Base-by-base conservation (phyloP, 495 filamentous ascomycete species). In the Darksidea phi region DNA sequence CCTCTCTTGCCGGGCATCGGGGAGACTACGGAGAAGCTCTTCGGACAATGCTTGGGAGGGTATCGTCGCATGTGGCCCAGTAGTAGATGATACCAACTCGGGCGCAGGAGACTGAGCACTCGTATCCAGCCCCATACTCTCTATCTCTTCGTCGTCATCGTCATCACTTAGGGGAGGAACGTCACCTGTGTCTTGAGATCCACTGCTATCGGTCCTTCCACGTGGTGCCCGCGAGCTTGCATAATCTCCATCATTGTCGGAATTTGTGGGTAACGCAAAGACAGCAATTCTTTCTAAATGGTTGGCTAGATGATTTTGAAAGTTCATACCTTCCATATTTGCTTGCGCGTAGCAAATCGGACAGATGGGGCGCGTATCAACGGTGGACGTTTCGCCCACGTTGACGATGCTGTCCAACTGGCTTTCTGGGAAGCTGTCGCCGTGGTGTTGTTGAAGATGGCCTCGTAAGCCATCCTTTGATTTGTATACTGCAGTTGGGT, bases 261-360 rank as follows among this genome's bases (percentile, higher is more conserved):
- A 13, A 28, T 61, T 49, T 12, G 49, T 61, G 11, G 66, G 66
- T 6, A 68, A 34, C 1, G 66, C 55, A 61, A 68, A 68, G 5
- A 50, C 25, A 17, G 66, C 66, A 18, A 68, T 24, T 34, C 66
- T 46, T 41, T 68, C 66, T 3, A 68, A 50, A 48, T 68, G 66
- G 37, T 68, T 57, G 1, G 66, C 66, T 41, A 68, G 53, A 25
- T 68, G 66, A 54, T 68, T 68, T 28, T 68, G 60, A 1, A 68
- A 47, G 13, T 57, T 51, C 15, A 28, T 24, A 21, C 51, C 61
- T 58, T 64, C 61, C 56, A 63, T 63, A 17, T 63, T 53, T 26
- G 61, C 56, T 34, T 41, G 24, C 6, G 41, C 61, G n/a, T 51
- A 58, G 32, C 66, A 68, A 20, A 68, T 64, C 5, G 66, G 66